Evolutionary conservation across 2,329 filamentous ascomycete genomes (phyloP).

Genomic region (Fusarium haematococcum): DNA sequence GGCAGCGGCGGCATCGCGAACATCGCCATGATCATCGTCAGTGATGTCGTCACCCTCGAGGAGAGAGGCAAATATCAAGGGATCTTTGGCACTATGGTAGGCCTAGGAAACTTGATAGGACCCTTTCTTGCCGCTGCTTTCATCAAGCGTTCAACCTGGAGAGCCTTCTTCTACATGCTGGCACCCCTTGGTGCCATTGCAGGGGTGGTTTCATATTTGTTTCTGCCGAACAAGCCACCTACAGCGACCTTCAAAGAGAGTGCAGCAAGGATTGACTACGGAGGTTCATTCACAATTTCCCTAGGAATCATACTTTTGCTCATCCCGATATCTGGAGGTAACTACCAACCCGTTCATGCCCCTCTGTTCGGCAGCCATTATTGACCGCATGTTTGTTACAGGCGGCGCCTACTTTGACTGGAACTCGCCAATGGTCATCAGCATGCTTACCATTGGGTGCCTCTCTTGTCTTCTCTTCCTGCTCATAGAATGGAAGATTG

Average conservation of each 20-base stretch:
- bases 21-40: constrained; percentile 1
- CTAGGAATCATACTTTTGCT: neutral
- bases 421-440: neutral
- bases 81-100: neutral
- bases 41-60: neutral
- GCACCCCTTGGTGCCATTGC: neutral
- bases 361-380: too few species aligned
- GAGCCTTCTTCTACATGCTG: neutral
- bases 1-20: neutral
- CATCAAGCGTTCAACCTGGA: neutral
- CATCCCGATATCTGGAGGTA: neutral
- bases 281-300: neutral
- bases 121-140: neutral
- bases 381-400: neutral
- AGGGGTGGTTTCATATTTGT: neutral
- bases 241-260: neutral
- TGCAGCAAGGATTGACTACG: neutral
- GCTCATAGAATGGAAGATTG: neutral
- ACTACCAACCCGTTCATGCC: too few species aligned
- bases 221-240: neutral
- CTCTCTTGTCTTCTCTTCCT: neutral
- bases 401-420: neutral
- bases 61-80: neutral
- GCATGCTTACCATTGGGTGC: neutral
- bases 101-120: neutral